These are phyloP conservation scores for Aspergillus carbonarius DNA, from an alignment of 2,329 filamentous ascomycete genomes.

Conservation along the genomic window DNA sequence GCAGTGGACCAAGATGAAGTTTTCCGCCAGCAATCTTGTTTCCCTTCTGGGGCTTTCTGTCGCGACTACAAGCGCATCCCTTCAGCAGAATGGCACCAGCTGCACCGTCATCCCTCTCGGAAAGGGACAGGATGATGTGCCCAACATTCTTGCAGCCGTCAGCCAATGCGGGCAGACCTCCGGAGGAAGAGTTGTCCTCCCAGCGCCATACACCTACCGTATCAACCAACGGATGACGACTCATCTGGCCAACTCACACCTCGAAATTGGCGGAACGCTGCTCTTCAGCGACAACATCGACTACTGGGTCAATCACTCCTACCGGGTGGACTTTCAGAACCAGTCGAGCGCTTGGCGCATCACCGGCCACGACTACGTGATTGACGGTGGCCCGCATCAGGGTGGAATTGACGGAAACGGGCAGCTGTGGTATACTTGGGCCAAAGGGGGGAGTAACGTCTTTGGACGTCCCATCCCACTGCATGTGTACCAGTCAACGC, in stretches of 20 bases:
- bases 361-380: constrained; percentile 48
- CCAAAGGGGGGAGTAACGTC: constrained; percentile 50
- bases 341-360: constrained; percentile 57
- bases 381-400: constrained; percentile 52
- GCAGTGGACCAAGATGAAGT: background rate
- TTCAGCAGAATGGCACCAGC: background rate
- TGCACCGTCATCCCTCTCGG: background rate
- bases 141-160: background rate
- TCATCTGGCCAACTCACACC: background rate
- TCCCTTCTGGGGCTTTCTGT: background rate
- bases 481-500: constrained; percentile 51
- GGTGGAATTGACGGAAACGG: constrained; percentile 60
- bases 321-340: constrained; percentile 56
- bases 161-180: background rate
- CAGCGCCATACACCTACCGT: constrained; percentile 2
- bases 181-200: background rate
- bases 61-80: background rate
- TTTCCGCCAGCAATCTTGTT: background rate
- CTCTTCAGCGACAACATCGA: constrained; percentile 48
- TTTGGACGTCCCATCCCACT: constrained; percentile 53
- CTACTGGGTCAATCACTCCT: constrained; percentile 55
- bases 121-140: background rate
- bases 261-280: constrained; percentile 11
- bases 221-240: constrained; percentile 14
- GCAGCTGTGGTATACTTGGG: constrained; percentile 57